A percentile compares a stretch with the other conserved stretches of the same genome.
Conservation (phyloP, 2,329 filamentous ascomycete genomes). For the Rhinocladiella mackenziei region DNA sequence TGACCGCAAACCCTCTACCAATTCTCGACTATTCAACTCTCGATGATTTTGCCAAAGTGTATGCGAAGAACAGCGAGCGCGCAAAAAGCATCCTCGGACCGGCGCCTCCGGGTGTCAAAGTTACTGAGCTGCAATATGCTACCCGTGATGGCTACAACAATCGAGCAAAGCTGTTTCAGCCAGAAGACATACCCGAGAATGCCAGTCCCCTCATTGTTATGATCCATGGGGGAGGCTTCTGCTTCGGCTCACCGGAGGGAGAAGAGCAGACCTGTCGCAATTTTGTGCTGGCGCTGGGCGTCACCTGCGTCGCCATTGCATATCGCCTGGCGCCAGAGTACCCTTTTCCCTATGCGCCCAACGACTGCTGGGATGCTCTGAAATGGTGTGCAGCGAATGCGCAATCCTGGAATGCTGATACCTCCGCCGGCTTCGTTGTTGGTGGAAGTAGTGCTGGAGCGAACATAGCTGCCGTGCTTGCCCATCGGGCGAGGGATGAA, state of each 20-base stretch:
- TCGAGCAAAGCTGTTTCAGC: constrained; percentile 23
- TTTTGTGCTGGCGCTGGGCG: constrained; percentile 18
- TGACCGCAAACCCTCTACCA: constrained; percentile 2
- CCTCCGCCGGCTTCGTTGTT: constrained; percentile 45
- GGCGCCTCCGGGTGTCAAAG: constrained; percentile 6
- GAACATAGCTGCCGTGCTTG: constrained; percentile 33
- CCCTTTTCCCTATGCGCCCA: constrained; percentile 20
- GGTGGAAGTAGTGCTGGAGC: constrained; percentile 48
- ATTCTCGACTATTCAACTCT: constrained; percentile 11
- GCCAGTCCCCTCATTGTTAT: constrained; percentile 22
- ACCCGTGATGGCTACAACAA: constrained; percentile 24
- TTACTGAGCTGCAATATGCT: constrained; percentile 22
- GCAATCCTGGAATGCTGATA: constrained; percentile 35
- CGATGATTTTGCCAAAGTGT: constrained; percentile 4
- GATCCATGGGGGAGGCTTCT: constrained; percentile 30
- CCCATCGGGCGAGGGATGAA: constrained; percentile 35
- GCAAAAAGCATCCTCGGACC: not conserved
- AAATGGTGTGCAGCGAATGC: constrained; percentile 28
- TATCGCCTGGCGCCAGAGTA: constrained; percentile 23
- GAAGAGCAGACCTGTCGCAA: constrained; percentile 22
- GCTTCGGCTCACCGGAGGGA: constrained; percentile 24
- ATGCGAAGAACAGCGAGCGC: constrained; percentile 6
- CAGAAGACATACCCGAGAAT: not conserved
- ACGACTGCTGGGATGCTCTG: constrained; percentile 14
- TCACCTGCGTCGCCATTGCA: constrained; percentile 10